phyloP scores from a whole-genome alignment of 352 stramenopile genomes.

The Phytophthora meadii region DNA sequence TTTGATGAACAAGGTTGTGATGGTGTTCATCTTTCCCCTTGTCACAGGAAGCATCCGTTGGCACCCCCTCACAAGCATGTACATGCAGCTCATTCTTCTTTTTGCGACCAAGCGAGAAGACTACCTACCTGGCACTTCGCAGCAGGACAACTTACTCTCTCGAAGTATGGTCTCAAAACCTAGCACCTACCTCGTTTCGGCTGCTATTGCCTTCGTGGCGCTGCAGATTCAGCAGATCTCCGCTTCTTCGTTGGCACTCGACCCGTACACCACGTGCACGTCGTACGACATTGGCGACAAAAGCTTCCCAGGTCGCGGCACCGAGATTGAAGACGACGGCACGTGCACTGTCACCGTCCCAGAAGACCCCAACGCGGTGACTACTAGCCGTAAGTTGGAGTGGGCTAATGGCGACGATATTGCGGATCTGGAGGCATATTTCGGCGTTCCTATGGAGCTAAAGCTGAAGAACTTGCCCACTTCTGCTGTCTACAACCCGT shows the following conservation, averaged over 20 bases:
- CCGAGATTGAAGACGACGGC: conserved; percentile 7
- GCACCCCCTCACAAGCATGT: too few relatives aligned
- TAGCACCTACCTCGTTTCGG: not conserved
- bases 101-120: too few relatives aligned
- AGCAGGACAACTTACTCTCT: too few relatives aligned
- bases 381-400: conserved; percentile 7
- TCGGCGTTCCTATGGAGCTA: conserved; percentile 20
- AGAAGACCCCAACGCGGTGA: not conserved
- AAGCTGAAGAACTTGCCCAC: conserved; percentile 23
- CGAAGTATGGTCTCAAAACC: not conserved
- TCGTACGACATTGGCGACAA: conserved; percentile 4
- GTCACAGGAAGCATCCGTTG: too few relatives aligned
- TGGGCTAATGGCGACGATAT: conserved; percentile 10
- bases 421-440: conserved; percentile 17
- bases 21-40: too few relatives aligned
- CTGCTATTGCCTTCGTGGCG: not conserved
- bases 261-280: conserved; percentile 9
- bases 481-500: conserved; percentile 6
- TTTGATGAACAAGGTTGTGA: too few relatives aligned
- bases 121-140: too few relatives aligned
- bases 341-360: conserved; percentile 8
- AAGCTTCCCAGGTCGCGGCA: conserved; percentile 10
- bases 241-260: conserved; percentile 1
- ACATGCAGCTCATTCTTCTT: too few relatives aligned
- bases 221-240: conserved; percentile 10